A percentile compares a stretch with the other conserved stretches of the same genome.
phyloP scores from a whole-genome alignment of 257 asterid species.

The Fraxinus anomala region DNA sequence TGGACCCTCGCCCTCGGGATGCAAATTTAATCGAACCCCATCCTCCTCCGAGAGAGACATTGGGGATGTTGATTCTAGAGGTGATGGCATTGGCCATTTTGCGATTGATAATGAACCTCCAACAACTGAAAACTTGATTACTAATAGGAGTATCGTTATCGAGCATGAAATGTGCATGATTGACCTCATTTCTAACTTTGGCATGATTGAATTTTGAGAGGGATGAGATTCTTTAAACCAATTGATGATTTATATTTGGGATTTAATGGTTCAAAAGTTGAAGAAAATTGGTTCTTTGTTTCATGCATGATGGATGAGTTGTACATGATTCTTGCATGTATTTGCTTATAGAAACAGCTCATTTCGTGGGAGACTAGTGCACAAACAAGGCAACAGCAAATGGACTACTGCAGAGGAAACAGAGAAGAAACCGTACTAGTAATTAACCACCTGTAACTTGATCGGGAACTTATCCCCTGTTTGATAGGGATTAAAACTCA shows the following conservation, averaged over 20 bases:
- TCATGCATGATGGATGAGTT: constrained; percentile 40
- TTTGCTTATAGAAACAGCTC: constrained; percentile 17
- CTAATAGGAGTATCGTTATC: constrained; percentile 10
- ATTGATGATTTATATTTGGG: not conserved
- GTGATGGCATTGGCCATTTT: not conserved
- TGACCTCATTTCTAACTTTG: constrained; percentile 14
- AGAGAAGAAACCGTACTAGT: not conserved
- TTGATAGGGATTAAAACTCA: too few relatives aligned
- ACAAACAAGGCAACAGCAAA: not conserved
- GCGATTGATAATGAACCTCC: constrained; percentile 16
- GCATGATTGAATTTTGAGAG: constrained; percentile 15
- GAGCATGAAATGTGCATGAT: constrained; percentile 20
- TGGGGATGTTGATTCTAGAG: not conserved
- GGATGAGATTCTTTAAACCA: not conserved
- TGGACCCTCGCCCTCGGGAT: not conserved
- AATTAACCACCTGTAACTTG: not conserved
- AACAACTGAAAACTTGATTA: not conserved
- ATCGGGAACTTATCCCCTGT: too few relatives aligned
- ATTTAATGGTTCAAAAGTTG: not conserved
- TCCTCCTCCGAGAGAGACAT: not conserved
- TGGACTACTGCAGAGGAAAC: not conserved
- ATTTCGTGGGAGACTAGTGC: constrained; percentile 16
- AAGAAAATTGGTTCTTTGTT: not conserved
- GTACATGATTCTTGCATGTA: constrained; percentile 42
- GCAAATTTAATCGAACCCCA: not conserved